Conservation (phyloP, 2,329 filamentous ascomycete species). For the Anthostomella pinea region DNA sequence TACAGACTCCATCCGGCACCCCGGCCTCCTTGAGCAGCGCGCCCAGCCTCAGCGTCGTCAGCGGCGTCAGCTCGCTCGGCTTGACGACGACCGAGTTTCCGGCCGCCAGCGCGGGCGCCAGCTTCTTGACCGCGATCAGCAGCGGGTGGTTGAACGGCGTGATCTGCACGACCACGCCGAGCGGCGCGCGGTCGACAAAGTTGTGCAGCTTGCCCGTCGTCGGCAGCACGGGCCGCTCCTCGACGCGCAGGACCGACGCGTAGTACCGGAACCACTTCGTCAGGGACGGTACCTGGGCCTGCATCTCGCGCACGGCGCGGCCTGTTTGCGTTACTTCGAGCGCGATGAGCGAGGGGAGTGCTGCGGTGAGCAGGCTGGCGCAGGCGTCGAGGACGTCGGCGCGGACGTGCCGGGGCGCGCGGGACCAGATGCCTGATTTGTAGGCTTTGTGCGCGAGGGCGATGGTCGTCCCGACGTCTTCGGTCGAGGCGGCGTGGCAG, state of each 20-base stretch:
- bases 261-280: conserved; percentile 72
- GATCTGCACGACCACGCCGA: conserved; percentile 57
- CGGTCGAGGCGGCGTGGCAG: conserved; percentile 45
- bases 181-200: conserved; percentile 51
- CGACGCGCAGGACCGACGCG: conserved; percentile 62
- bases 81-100: conserved; percentile 61
- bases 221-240: conserved; percentile 64
- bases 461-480: conserved; percentile 43
- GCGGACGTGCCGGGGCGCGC: conserved; percentile 52
- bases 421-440: conserved; percentile 54
- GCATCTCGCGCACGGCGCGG: conserved; percentile 66
- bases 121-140: conserved; percentile 57
- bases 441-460: conserved; percentile 44
- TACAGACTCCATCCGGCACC: conserved; percentile 68
- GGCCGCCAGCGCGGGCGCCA: conserved; percentile 57
- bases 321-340: conserved; percentile 68
- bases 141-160: conserved; percentile 60
- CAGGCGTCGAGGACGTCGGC: conserved; percentile 62
- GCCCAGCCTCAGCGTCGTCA: conserved; percentile 59
- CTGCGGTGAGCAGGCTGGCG: conserved; percentile 49
- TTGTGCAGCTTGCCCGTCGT: conserved; percentile 60
- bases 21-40: conserved; percentile 63
- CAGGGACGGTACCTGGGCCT: conserved; percentile 63
- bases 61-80: conserved; percentile 59
- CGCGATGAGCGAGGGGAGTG: conserved; percentile 55